phyloP scores from a whole-genome alignment of 257 asterid genomes.

The Fraxinus americana region DNA sequence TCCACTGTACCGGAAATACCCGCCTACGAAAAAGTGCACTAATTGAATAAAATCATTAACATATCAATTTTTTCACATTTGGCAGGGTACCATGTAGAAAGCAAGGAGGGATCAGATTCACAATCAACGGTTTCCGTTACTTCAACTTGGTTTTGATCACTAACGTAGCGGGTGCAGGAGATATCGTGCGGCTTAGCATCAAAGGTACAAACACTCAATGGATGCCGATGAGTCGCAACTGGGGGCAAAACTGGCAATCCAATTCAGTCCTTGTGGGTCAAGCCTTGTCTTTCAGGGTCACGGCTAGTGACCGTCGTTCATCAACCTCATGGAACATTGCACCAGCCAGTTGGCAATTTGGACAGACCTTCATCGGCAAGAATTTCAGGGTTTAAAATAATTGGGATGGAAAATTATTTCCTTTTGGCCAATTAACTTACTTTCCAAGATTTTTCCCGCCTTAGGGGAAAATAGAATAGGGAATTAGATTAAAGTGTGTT shows the following conservation, averaged over 20 bases:
- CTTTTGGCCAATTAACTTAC: constrained; percentile 5
- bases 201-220: constrained; percentile 66
- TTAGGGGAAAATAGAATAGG: constrained; percentile 7
- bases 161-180: constrained; percentile 84
- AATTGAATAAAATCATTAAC: neutral
- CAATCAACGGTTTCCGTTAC: constrained; percentile 73
- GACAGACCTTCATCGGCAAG: constrained; percentile 73
- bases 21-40: neutral
- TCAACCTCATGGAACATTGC: constrained; percentile 69
- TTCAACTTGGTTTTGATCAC: constrained; percentile 64
- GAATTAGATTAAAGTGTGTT: constrained; percentile 4
- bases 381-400: constrained; percentile 52
- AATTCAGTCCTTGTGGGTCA: constrained; percentile 56
- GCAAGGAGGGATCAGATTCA: constrained; percentile 66
- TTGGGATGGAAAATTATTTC: constrained; percentile 2
- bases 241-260: constrained; percentile 92
- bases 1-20: neutral
- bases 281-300: constrained; percentile 69
- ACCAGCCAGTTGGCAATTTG: constrained; percentile 81
- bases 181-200: constrained; percentile 49
- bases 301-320: constrained; percentile 64
- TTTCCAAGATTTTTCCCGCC: constrained; percentile 17
- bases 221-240: constrained; percentile 69
- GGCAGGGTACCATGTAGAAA: constrained; percentile 53
- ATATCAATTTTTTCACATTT: neutral